A percentile compares a stretch with the other conserved stretches of the same genome.
These are phyloP conservation scores for Thelonectria olida DNA, from an alignment of 2,329 filamentous ascomycete genomes.

Conservation along the genomic window DNA sequence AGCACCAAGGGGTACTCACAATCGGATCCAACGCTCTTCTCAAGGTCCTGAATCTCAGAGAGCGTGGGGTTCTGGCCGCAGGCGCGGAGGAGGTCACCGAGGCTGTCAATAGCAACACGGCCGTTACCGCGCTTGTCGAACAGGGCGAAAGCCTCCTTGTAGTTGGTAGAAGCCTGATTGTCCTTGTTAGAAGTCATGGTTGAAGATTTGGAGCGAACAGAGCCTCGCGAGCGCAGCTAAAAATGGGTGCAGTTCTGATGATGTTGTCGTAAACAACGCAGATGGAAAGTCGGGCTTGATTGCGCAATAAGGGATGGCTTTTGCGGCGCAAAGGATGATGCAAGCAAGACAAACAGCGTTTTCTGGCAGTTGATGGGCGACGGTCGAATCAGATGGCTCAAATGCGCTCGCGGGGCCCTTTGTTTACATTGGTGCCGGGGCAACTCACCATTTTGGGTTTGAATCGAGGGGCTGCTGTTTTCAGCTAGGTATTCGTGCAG, in stretches of 20 bases:
- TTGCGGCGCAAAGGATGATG: constrained; percentile 26
- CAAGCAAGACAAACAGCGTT: constrained; percentile 35
- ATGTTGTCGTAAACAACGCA: constrained; percentile 1
- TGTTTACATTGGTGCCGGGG: constrained; percentile 49
- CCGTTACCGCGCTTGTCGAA: constrained; percentile 99
- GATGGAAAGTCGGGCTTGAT: constrained; percentile 24
- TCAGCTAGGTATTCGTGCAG: constrained; percentile 22
- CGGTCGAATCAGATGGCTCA: constrained; percentile 46
- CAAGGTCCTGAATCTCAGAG: constrained; percentile 89
- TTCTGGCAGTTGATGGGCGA: constrained; percentile 25
- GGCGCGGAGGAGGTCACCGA: constrained; percentile 93
- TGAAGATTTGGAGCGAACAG: constrained; percentile 21
- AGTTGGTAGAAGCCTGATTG: constrained; percentile 86
- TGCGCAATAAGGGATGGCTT: constrained; percentile 18
- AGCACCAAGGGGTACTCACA: constrained; percentile 69
- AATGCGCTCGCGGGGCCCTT: constrained; percentile 42
- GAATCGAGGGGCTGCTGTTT: constrained; percentile 26
- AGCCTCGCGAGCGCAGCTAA: constrained; percentile 14
- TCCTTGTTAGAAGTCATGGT: constrained; percentile 64
- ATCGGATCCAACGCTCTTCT: constrained; percentile 88
- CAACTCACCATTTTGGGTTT: constrained; percentile 51
- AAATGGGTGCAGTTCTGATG: constrained; percentile 30
- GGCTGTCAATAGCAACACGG: constrained; percentile 83
- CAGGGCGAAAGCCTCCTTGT: constrained; percentile 99
- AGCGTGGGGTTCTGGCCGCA: constrained; percentile 98